Percentiles rank a stretch among this genome's conserved stretches.
phyloP scores from a whole-genome alignment of 1,284 basidiomycete genomes.

The Ustilago bromivora region DNA sequence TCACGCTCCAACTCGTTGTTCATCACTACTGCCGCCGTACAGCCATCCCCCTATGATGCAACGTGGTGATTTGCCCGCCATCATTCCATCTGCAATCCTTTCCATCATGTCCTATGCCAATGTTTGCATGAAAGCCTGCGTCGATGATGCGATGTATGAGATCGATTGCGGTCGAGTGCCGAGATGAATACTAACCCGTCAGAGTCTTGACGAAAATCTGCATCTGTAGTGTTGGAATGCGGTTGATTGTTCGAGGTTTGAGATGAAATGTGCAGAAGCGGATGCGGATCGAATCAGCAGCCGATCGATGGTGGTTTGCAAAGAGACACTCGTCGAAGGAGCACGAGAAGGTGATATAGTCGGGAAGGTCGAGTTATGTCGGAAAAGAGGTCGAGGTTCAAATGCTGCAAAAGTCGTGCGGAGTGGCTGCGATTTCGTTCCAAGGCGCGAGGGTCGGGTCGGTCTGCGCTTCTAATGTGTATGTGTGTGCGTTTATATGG shows the following conservation, averaged over 20 bases:
- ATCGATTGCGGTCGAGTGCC: neutral
- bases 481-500: constrained; percentile 2
- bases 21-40: neutral
- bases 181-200: constrained; percentile 62
- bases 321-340: constrained; percentile 8
- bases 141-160: constrained; percentile 14
- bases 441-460: constrained; percentile 8
- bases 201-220: constrained; percentile 69
- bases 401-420: neutral
- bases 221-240: constrained; percentile 49
- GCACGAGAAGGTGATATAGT: constrained; percentile 9
- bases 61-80: neutral
- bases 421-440: constrained; percentile 1
- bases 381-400: neutral
- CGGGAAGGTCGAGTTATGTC: neutral
- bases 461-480: constrained; percentile 7
- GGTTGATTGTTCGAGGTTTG: constrained; percentile 7
- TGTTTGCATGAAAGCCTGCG: neutral
- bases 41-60: neutral
- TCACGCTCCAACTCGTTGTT: too few species aligned
- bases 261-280: constrained; percentile 8
- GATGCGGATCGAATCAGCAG: constrained; percentile 36
- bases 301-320: constrained; percentile 14
- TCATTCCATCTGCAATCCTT: neutral
- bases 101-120: neutral